Percentiles rank a stretch among this genome's conserved stretches.
Conservation (phyloP, 768 basidiomycete species). For the Paxillus ammoniavirescens region DNA sequence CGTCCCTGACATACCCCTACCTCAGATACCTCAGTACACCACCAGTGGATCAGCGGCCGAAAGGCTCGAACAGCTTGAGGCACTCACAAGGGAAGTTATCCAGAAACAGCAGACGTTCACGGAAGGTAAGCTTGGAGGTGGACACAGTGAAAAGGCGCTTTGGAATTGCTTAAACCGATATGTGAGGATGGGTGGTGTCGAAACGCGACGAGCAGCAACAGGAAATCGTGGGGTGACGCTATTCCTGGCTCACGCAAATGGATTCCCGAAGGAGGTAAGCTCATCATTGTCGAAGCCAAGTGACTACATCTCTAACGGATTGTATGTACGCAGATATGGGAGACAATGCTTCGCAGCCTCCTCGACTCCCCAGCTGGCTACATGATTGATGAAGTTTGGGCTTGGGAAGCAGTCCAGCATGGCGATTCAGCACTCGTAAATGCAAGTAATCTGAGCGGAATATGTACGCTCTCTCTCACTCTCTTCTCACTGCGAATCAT, state of each 20-base stretch:
- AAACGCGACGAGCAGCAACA: not conserved
- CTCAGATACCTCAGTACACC: conserved; percentile 14
- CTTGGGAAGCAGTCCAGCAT: conserved; percentile 81
- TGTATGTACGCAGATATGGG: conserved; percentile 63
- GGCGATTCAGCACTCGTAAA: conserved; percentile 85
- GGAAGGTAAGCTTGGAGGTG: conserved; percentile 13
- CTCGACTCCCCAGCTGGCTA: conserved; percentile 40
- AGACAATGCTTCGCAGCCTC: conserved; percentile 58
- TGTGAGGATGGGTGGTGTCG: conserved; percentile 32
- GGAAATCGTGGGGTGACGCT: conserved; percentile 53
- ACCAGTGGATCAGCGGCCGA: not conserved
- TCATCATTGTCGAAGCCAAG: not conserved
- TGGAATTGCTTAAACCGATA: conserved; percentile 79
- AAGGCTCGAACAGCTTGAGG: conserved; percentile 9
- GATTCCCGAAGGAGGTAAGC: conserved; percentile 82
- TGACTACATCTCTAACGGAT: not conserved
- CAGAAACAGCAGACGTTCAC: conserved; percentile 13
- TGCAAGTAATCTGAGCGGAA: conserved; percentile 45
- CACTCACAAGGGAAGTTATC: conserved; percentile 18
- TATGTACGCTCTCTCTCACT: conserved; percentile 46
- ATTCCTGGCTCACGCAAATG: conserved; percentile 82
- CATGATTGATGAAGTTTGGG: conserved; percentile 72
- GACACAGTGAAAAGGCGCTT: conserved; percentile 36
- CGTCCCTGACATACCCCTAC: conserved; percentile 22
- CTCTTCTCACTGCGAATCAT: not conserved